phyloP scores from a whole-genome alignment of 2,329 filamentous ascomycete genomes.

The Shiraia bambusicola region DNA sequence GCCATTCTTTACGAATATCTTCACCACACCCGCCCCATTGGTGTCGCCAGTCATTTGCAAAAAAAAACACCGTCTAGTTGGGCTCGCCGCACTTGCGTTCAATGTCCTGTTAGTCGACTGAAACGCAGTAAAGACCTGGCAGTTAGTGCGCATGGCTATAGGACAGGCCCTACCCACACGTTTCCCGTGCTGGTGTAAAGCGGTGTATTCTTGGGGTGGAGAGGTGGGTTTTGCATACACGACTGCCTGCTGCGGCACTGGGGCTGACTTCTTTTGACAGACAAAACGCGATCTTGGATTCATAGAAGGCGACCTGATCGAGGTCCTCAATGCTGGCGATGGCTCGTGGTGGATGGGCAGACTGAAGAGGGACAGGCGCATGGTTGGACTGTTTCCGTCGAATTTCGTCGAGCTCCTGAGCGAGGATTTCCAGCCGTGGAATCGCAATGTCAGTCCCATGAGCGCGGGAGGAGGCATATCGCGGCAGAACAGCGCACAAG shows the following conservation, averaged over 20 bases:
- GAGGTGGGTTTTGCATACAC: conserved; percentile 52
- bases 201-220: conserved; percentile 91
- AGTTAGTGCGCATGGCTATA: conserved; percentile 45
- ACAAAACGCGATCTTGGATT: conserved; percentile 94
- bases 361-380: conserved; percentile 82
- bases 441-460: conserved; percentile 55
- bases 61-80: conserved; percentile 21
- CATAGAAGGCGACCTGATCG: conserved; percentile 95
- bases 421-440: conserved; percentile 77
- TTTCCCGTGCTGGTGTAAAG: conserved; percentile 90
- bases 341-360: conserved; percentile 98
- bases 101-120: conserved; percentile 21
- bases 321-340: conserved; percentile 96
- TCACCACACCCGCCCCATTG: background rate
- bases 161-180: conserved; percentile 64
- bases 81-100: conserved; percentile 9
- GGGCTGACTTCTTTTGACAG: conserved; percentile 41
- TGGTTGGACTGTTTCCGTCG: conserved; percentile 90
- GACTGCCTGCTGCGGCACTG: conserved; percentile 8
- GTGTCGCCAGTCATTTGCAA: conserved; percentile 12
- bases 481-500: conserved; percentile 52
- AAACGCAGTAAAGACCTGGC: conserved; percentile 1
- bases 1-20: conserved; percentile 6
- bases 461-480: conserved; percentile 49
- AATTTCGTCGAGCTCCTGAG: conserved; percentile 94